Base-by-base conservation (phyloP, 2,329 filamentous ascomycete genomes). In the Ophiocordyceps unilateralis region DNA sequence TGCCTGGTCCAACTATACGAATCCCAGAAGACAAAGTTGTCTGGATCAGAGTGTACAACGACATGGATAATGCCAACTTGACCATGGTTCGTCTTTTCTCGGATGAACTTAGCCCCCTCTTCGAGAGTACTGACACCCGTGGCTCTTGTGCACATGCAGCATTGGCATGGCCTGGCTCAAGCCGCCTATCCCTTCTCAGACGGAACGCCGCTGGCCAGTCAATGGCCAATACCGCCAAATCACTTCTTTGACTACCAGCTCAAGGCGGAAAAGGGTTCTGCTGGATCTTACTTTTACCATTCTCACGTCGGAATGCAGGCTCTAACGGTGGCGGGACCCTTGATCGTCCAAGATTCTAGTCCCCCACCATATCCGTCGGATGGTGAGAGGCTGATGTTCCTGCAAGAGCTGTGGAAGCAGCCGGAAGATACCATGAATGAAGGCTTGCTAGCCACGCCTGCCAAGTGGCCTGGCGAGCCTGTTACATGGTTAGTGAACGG, bases 201-300 rank as follows among this genome's bases (percentile, higher is more conserved):
- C 48, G 78, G 78, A 4, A 67, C 73, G 0, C 74, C 76, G 1
- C 56, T 64, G 24, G 75, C 71, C 2, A 68, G 68, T 17, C 77
- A 82, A 49, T 83, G 77, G 78, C 76, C 78, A 0, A 80, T 82
- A 32, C 68, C 73, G 0, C 66, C 75, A 0, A 57, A 62, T 1
- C 66, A 73, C 45, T 82, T 72, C 58, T 82, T 82, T 55, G 78
- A 82, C 58, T 82, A 82, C 52, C 76, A 82, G 51, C 58, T 82
- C 4, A 64, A 65, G 15, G 68, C 74, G 0, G 56, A 69, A 4
- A 38, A 54, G 1, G 69, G 67, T 6, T 68, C 74, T 43, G 69
- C 73, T 0, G 78, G 78, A 5, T 75, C 76, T 0, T 82, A 80
- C 51, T 81, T 78, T 53, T 82, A 81, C 51, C 78, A 82, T 52